Evolutionary conservation across 2,329 filamentous ascomycete species (phyloP).

Genomic region (Grosmannia penicillata): DNA sequence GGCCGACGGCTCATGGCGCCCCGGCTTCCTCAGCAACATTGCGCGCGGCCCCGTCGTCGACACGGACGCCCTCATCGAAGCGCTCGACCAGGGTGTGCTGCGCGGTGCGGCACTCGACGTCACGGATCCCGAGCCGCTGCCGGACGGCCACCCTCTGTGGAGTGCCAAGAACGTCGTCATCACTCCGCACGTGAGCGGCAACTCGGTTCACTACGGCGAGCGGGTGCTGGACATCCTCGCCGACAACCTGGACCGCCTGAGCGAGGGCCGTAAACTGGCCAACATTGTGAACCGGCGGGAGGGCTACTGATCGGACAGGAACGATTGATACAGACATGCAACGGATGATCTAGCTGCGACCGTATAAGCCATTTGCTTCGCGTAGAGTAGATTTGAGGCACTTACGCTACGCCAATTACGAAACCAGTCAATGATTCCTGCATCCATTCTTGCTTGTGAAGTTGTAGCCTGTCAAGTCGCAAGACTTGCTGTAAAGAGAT

Average conservation of each 20-base stretch:
- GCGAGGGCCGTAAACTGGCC: conserved; percentile 7
- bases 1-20: conserved; percentile 16
- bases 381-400: no score
- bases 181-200: conserved; percentile 33
- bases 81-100: conserved; percentile 31
- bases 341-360: no score
- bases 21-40: conserved; percentile 57
- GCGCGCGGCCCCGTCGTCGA: conserved; percentile 40
- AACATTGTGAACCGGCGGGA: conserved; percentile 11
- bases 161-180: conserved; percentile 53
- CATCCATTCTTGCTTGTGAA: no score
- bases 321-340: no score
- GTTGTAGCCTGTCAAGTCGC: no score
- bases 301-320: conserved; percentile 13
- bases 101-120: conserved; percentile 63
- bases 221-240: conserved; percentile 27
- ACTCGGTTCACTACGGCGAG: conserved; percentile 23
- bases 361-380: no score
- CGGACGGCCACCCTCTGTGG: conserved; percentile 55
- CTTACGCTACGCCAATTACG: no score
- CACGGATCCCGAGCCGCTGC: conserved; percentile 65
- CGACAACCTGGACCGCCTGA: conserved; percentile 20
- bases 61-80: conserved; percentile 43
- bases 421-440: no score
- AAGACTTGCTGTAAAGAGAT: no score